These are phyloP conservation scores for Eragrostis nindensis DNA, from an alignment of 176 grass and related monocot genomes.

Conservation along the genomic window DNA sequence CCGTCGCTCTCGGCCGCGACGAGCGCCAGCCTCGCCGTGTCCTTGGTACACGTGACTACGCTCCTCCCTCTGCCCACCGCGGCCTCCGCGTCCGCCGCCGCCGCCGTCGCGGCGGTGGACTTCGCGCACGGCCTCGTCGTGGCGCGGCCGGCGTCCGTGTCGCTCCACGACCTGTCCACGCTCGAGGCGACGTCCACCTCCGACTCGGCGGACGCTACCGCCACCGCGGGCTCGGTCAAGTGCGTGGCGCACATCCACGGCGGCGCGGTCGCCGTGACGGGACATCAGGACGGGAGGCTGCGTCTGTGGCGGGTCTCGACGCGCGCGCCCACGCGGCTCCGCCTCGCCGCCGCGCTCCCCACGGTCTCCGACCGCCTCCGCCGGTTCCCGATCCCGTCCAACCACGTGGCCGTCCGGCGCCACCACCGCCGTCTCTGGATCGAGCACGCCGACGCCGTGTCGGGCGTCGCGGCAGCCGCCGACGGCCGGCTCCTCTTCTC, in stretches of 20 bases:
- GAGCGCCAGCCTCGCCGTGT: neutral
- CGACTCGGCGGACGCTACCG: conserved; percentile 2
- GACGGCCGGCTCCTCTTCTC: conserved; percentile 74
- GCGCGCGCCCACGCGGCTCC: conserved; percentile 32
- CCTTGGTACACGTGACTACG: conserved; percentile 51
- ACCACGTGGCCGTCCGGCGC: conserved; percentile 67
- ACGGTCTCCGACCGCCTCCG: conserved; percentile 72
- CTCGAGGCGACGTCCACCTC: conserved; percentile 45
- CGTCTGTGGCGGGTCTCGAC: conserved; percentile 65
- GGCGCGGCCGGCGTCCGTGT: conserved; percentile 37
- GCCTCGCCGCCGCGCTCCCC: conserved; percentile 68
- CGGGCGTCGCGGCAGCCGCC: conserved; percentile 50
- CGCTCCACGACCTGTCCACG: conserved; percentile 44
- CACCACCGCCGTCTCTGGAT: conserved; percentile 85
- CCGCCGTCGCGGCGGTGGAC: conserved; percentile 10
- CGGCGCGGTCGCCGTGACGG: conserved; percentile 45
- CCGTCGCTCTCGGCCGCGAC: conserved; percentile 32
- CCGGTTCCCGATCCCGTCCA: conserved; percentile 80
- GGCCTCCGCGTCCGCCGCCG: neutral
- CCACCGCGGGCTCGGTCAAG: conserved; percentile 63
- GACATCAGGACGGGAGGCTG: conserved; percentile 79
- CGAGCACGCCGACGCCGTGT: conserved; percentile 73
- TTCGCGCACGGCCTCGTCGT: conserved; percentile 35
- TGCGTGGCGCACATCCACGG: conserved; percentile 54
- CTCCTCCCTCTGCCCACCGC: conserved; percentile 25